Evolutionary conservation across 192 early-diverging fungal genomes (phyloP), one percentile per base, ranked within the genome.

Genomic region (Chytriomyces hyalinus): DNA sequence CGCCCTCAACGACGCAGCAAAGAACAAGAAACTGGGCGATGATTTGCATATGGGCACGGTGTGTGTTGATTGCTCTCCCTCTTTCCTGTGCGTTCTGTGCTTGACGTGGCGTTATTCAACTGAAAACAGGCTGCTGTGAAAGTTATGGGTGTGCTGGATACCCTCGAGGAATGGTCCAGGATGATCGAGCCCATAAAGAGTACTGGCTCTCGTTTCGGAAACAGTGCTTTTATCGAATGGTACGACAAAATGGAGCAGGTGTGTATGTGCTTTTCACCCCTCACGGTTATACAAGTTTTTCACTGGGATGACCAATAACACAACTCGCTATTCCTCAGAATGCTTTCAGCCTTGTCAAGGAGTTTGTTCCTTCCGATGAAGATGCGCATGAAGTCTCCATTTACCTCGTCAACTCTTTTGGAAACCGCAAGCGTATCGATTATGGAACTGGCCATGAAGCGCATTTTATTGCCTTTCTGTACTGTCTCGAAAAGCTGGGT

Each of bases 401-500:
- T 48, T 99, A 99, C 85, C 87, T 94, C 67, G 62, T 88, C 20
- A 90, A 96, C 80, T 87, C 88, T 76, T 98, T 94, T 88, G 97
- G 97, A 8, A 94, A 96, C 78, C 89, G 92, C 10, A 92, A 90
- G 70, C 90, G 97, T 71, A 96, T 98, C 70, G 97, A 99, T 85
- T 99, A 98, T 86, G 97, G 97, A 36, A 96, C 96, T 5, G 96
- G 97, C 8, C 97, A 99, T 73, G 97, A 99, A 85, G 91, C 93
- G 6, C 94, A 93, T 73, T 97, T 99, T 68, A 86, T 96, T 53
- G 90, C 90, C 6, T 96, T 93, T 80, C 84, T 99, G 70, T 90
- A 88, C 83, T 96, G 94, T 72, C 86, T 98, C 11, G 81, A 93
- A 78, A 91, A 93, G 65, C 80, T 97, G 26, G 89, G 86, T 28